Base-by-base conservation (phyloP, 2,329 filamentous ascomycete species). In the Sclerotinia borealis region DNA sequence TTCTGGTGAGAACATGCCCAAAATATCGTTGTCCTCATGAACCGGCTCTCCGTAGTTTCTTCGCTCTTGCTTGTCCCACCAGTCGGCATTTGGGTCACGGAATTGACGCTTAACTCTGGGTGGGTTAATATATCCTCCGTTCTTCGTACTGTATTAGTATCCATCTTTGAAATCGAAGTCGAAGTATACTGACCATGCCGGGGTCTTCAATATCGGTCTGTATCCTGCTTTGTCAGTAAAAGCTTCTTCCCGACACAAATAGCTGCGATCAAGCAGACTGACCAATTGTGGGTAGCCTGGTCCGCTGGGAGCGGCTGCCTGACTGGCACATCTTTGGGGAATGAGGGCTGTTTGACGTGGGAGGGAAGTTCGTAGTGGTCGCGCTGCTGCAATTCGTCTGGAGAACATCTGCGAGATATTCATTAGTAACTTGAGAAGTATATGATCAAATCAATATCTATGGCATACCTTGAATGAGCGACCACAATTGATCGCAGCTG, bases 21-120 rank as follows among this genome's bases (percentile, higher is more conserved):
- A 82, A 64, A 92, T 83, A 76, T 99, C 96, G 77, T 97, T 90
- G 77, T 99, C 95, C 78, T 99, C 96, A 77, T 99, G 93, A 59
- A 96, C 86, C 15, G 93, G 91, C 78, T 99, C 96, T 77, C 93
- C 93, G 76, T 91, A 98, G 83, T 99, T 98, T 73, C 95, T 87
- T 76, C 93, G 88, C 78, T 98, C 95, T 80, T 99, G 95, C 77
- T 92, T 90, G 79, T 99, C 93, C 91, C 92, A 98, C 92, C 92
- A 99, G 75, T 91, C 88, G 75, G 79, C 93, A 76, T 98, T 85
- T 41, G 96, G 95, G 77, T 98, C 95, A 76, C 95, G 91, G 80
- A 92, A 90, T 77, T 92, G 88, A 71, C 93, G 90, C 83, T 96
- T 97, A 78, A 93, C 80, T 61, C 83, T 79, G 17, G 87, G 85